Conservation (phyloP, 139 green algal species). For the Parachlorella kessleri region DNA sequence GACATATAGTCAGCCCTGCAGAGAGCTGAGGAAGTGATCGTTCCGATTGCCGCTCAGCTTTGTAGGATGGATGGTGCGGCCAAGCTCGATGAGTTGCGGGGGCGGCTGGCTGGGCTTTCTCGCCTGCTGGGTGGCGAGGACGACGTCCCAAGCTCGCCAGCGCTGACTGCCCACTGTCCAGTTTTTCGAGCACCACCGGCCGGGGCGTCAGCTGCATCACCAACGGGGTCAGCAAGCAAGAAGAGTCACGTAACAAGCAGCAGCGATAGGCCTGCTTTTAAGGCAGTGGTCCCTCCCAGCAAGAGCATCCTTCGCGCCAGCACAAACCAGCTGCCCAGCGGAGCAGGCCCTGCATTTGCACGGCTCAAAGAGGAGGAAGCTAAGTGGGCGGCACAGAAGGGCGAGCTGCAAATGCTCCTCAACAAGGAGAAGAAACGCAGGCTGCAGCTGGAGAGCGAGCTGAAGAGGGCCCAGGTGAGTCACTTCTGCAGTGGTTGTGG, state of each 20-base stretch:
- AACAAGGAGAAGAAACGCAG: slow-evolving; percentile 1
- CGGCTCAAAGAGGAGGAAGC: neutral
- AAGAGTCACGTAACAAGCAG: too few relatives aligned
- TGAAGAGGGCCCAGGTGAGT: slow-evolving; percentile 8
- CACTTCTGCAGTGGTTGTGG: too few relatives aligned
- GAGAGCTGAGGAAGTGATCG: too few relatives aligned
- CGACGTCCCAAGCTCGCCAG: too few relatives aligned
- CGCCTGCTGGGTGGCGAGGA: too few relatives aligned
- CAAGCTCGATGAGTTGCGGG: slow-evolving; percentile 21
- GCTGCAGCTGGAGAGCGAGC: slow-evolving; percentile 18
- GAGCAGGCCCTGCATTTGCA: neutral
- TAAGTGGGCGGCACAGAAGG: slow-evolving; percentile 8
- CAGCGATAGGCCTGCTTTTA: neutral
- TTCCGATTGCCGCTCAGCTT: too few relatives aligned
- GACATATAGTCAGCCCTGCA: too few relatives aligned
- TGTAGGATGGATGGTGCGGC: too few relatives aligned
- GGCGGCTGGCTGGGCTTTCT: neutral
- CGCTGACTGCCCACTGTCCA: too few relatives aligned
- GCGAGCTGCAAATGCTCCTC: neutral
- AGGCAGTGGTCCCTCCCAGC: neutral
- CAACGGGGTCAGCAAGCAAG: too few relatives aligned
- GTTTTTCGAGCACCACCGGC: too few relatives aligned
- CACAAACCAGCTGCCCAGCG: neutral
- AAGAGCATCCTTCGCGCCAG: neutral
- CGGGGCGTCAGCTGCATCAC: too few relatives aligned